phyloP scores from a whole-genome alignment of 768 basidiomycete species.

The Lenzites betulinus region DNA sequence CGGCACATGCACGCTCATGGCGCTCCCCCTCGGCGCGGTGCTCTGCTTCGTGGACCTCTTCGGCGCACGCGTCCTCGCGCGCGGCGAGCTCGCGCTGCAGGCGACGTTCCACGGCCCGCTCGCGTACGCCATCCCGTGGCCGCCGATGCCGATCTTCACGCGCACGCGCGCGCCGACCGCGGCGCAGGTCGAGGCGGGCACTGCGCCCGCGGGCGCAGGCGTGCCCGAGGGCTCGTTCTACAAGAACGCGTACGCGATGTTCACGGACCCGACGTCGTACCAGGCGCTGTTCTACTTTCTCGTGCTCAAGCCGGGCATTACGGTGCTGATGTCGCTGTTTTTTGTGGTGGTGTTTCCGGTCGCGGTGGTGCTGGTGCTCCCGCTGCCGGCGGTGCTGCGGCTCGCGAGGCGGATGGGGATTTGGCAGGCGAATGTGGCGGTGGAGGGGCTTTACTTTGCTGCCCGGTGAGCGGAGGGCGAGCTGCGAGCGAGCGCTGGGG shows the following conservation, averaged over 20 bases:
- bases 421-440: constrained; percentile 84
- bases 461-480: constrained; percentile 30
- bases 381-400: constrained; percentile 68
- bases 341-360: constrained; percentile 60
- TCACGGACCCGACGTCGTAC: constrained; percentile 80
- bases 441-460: constrained; percentile 63
- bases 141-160: constrained; percentile 77
- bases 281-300: constrained; percentile 88
- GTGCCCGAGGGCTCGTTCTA: constrained; percentile 73
- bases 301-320: constrained; percentile 82
- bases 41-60: constrained; percentile 78
- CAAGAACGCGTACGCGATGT: constrained; percentile 82
- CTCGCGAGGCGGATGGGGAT: constrained; percentile 65
- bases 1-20: constrained; percentile 79
- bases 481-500: background rate
- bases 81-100: constrained; percentile 76
- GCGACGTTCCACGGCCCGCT: constrained; percentile 68
- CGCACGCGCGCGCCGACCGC: constrained; percentile 53
- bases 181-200: constrained; percentile 54
- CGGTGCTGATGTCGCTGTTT: constrained; percentile 59
- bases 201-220: constrained; percentile 17
- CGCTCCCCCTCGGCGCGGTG: constrained; percentile 74
- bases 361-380: constrained; percentile 57
- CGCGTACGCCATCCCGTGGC: constrained; percentile 61
- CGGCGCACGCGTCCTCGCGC: constrained; percentile 69